Base-by-base conservation (phyloP, 345 rosid genomes). In the Microthlaspi erraticum region DNA sequence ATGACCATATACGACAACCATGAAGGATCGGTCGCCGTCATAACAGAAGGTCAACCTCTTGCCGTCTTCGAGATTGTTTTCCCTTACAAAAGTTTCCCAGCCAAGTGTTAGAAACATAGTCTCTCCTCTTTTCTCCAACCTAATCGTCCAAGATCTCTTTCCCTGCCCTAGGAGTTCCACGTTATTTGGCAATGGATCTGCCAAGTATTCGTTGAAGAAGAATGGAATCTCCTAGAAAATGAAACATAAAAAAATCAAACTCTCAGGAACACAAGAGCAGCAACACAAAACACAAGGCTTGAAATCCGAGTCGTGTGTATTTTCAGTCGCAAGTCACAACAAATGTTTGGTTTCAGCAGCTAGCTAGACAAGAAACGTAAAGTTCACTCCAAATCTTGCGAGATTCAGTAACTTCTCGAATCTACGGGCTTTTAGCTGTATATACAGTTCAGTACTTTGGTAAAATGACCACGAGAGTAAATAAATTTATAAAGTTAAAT, bases 1-100 rank as follows among this genome's bases (percentile, higher is more conserved):
- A 13, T 34, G 76, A 64, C 64, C 64, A 55, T 44, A 72, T 14
- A 64, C 2, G 42, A 54, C 9, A 64, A 72, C 57, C 9, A 18
- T 2, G 9, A 72, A 72, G 58, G 64, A 45, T 7, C 70, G 49
- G 1, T 45, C 3, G 50, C 50, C 8, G 32, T 55, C 70, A 26
- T 72, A 72, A 33, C 57, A 17, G 70, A 72, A 72, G 8, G 64
- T 31, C 64, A 72, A 37, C 37, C 29, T 38, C 70, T 72, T 72
- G 8, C 76, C 76, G 39, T 72, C 76, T 36, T 72, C 70, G 1
- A 72, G 57, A 38, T 72, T 49, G 34, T 55, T 44, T 1, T 64
- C 70, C 4, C 17, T 64, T 1, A 64, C 70, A 55, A 64, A 64
- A 45, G 16, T 54, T 13, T 63, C 76, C 70, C 70, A 72, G 26